Evolutionary conservation across 495 filamentous ascomycete species (phyloP).

Genomic region (Lasiosphaeria hispida): DNA sequence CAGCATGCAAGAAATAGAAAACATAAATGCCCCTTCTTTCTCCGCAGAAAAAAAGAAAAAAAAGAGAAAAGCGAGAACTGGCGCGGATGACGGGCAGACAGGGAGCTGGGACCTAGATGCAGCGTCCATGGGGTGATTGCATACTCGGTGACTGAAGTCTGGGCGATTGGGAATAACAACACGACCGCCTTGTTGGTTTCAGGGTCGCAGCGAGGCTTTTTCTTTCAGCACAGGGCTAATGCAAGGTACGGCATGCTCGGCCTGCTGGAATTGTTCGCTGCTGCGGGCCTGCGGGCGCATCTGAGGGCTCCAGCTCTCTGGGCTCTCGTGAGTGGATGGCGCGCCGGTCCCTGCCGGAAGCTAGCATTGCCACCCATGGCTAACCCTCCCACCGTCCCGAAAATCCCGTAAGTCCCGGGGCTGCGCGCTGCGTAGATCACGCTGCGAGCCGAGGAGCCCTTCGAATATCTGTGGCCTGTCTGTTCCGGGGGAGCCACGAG

Average conservation of each 20-base stretch:
- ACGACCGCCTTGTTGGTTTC: not conserved
- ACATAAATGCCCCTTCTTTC: slow-evolving; percentile 7
- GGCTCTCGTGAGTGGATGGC: not conserved
- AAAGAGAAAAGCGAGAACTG: too few species aligned
- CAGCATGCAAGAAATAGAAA: not conserved
- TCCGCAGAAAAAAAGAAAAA: too few species aligned
- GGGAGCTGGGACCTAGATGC: not conserved
- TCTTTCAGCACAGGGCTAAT: slow-evolving; percentile 19
- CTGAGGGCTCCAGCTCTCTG: not conserved
- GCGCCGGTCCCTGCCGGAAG: not conserved
- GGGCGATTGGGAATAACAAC: not conserved
- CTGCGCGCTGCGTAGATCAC: not conserved
- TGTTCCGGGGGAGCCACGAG: not conserved
- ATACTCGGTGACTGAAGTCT: not conserved
- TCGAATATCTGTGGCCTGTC: not conserved
- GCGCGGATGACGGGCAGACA: slow-evolving; percentile 5
- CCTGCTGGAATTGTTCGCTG: not conserved
- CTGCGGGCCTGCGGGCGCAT: not conserved
- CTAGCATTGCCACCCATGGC: not conserved
- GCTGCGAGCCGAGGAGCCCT: not conserved
- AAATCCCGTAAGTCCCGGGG: not conserved
- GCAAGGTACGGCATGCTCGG: slow-evolving; percentile 18
- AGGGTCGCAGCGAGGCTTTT: slow-evolving; percentile 13
- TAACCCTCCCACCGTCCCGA: not conserved
- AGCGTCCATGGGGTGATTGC: not conserved